Conservation (phyloP, 2,329 filamentous ascomycete genomes). For the Cercospora zeae-maydis region DNA sequence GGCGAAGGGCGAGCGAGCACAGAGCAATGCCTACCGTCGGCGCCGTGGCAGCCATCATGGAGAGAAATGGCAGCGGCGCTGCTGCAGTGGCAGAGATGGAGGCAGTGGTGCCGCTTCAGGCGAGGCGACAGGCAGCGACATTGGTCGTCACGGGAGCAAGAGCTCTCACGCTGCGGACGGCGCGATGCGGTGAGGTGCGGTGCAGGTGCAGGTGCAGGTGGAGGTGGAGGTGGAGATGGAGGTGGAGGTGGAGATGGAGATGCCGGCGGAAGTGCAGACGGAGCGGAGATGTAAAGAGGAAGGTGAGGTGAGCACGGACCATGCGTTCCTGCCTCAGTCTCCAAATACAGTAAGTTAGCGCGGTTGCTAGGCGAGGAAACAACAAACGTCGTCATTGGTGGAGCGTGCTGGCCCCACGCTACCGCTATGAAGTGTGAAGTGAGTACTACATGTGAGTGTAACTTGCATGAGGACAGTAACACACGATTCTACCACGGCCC, state of each 20-base stretch:
- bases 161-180: too few relatives aligned
- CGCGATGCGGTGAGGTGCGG: not conserved
- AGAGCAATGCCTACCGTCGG: not conserved
- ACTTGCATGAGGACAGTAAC: not conserved
- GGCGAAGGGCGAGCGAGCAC: not conserved
- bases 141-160: not conserved
- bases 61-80: not conserved
- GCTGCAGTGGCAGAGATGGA: not conserved
- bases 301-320: not conserved
- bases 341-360: not conserved
- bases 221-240: not conserved
- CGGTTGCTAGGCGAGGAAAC: conserved; percentile 2
- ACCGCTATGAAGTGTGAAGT: not conserved
- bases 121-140: not conserved
- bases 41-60: not conserved
- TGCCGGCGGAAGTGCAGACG: not conserved
- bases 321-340: not conserved
- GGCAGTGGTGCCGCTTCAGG: not conserved
- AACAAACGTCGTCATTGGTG: conserved; percentile 8
- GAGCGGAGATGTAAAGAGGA: not conserved
- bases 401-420: not conserved
- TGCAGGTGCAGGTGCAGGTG: not conserved
- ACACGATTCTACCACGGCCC: not conserved
- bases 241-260: not conserved
- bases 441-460: not conserved